Conservation (phyloP, 768 basidiomycete genomes). For the Leccinum uliginosum region DNA sequence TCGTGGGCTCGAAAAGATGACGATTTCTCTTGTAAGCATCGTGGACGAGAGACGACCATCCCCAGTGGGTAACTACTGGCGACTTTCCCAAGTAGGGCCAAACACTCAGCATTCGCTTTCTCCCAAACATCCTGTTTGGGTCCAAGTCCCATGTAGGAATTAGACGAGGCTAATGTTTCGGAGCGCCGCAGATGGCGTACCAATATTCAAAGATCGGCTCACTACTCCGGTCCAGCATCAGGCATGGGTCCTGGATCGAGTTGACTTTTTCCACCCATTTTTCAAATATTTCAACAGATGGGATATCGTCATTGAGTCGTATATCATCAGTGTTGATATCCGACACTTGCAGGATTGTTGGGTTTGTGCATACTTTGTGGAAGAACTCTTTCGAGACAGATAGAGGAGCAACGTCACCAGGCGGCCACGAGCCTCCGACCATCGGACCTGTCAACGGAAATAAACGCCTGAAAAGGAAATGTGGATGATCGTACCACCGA, state of each 20-base stretch:
- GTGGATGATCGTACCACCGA: slow-evolving; percentile 29
- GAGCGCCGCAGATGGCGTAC: slow-evolving; percentile 24
- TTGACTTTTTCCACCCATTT: slow-evolving; percentile 36
- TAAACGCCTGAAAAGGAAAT: not conserved
- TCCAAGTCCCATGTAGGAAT: not conserved
- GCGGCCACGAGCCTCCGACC: slow-evolving; percentile 37
- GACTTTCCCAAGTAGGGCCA: slow-evolving; percentile 33
- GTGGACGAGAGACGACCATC: slow-evolving; percentile 35
- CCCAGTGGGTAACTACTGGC: slow-evolving; percentile 34
- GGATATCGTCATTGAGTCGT: slow-evolving; percentile 19
- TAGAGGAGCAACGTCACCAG: slow-evolving; percentile 29
- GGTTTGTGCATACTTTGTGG: slow-evolving; percentile 37
- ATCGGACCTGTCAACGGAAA: slow-evolving; percentile 32
- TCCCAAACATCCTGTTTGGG: slow-evolving; percentile 31
- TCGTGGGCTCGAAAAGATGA: slow-evolving; percentile 18
- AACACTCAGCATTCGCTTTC: slow-evolving; percentile 30
- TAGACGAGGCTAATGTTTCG: not conserved
- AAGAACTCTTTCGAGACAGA: slow-evolving; percentile 36
- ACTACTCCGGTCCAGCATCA: slow-evolving; percentile 30
- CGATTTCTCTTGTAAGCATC: slow-evolving; percentile 31
- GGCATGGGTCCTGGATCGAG: slow-evolving; percentile 35
- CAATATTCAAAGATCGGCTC: slow-evolving; percentile 33
- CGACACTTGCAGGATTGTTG: slow-evolving; percentile 30
- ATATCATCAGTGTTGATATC: slow-evolving; percentile 29
- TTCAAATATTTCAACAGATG: slow-evolving; percentile 31